phyloP scores from a whole-genome alignment of 2,329 filamentous ascomycete species.

The Epichloe bromicola region DNA sequence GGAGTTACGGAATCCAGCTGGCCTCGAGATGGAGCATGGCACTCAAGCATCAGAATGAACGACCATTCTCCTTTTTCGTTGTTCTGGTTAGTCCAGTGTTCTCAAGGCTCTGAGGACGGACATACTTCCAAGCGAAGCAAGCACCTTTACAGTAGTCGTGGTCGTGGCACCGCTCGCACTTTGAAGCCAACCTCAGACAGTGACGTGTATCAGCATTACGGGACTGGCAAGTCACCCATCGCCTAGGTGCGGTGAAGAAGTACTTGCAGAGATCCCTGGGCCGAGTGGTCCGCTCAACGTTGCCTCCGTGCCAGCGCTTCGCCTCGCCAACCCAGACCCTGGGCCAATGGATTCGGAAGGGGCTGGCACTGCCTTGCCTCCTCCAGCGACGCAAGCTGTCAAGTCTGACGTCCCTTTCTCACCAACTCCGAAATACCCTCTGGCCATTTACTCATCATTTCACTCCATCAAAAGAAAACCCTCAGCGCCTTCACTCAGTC shows the following conservation, averaged over 20 bases:
- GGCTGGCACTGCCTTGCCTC: slow-evolving; percentile 7
- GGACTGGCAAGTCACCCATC: neutral
- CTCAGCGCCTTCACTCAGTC: neutral
- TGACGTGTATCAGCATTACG: neutral
- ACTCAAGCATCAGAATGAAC: no score
- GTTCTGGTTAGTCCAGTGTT: no score
- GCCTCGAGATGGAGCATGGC: no score
- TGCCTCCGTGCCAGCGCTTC: slow-evolving; percentile 15
- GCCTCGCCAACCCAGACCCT: slow-evolving; percentile 14
- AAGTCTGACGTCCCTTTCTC: neutral
- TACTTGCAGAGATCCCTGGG: slow-evolving; percentile 3
- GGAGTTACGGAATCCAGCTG: no score
- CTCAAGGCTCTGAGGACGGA: no score
- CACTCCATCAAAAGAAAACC: neutral
- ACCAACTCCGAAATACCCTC: slow-evolving; percentile 3
- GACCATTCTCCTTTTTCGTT: no score
- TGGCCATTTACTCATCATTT: slow-evolving; percentile 10
- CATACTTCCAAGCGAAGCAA: neutral
- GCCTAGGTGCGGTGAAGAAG: neutral
- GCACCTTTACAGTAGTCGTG: neutral
- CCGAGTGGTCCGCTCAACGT: no score
- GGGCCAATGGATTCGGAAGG: neutral
- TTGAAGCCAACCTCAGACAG: neutral
- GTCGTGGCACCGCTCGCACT: neutral
- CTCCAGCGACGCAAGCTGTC: slow-evolving; percentile 1